Conservation (phyloP, 495 filamentous ascomycete genomes). For the Lophiotrema nucula region DNA sequence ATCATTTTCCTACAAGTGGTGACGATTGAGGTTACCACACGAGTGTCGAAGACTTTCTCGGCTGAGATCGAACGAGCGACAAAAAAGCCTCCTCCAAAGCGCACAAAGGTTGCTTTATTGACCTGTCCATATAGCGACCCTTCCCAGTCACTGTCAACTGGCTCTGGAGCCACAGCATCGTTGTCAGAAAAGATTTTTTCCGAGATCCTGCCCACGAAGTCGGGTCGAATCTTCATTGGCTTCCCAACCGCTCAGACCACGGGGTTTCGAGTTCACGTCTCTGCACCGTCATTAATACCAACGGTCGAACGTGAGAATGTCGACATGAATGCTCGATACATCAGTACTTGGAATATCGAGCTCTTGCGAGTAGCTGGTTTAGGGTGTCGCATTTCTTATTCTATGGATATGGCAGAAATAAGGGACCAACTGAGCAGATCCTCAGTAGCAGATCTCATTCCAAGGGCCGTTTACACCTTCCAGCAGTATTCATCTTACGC, state of each 20-base stretch:
- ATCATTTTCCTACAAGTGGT: slow-evolving; percentile 86
- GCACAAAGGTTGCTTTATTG: slow-evolving; percentile 77
- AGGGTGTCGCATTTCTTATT: slow-evolving; percentile 81
- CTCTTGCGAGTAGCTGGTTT: slow-evolving; percentile 90
- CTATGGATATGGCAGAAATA: slow-evolving; percentile 72
- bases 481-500: slow-evolving; percentile 81
- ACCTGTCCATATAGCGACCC: slow-evolving; percentile 88
- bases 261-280: slow-evolving; percentile 90
- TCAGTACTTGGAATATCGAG: slow-evolving; percentile 94
- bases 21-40: slow-evolving; percentile 75
- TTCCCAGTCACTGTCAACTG: slow-evolving; percentile 47
- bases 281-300: slow-evolving; percentile 94
- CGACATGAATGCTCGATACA: slow-evolving; percentile 90
- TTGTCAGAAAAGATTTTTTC: slow-evolving; percentile 74
- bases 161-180: slow-evolving; percentile 54
- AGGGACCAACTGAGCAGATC: slow-evolving; percentile 59
- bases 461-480: slow-evolving; percentile 74
- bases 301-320: slow-evolving; percentile 98
- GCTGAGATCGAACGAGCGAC: slow-evolving; percentile 92
- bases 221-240: slow-evolving; percentile 91
- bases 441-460: slow-evolving; percentile 60
- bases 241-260: slow-evolving; percentile 98
- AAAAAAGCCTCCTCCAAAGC: slow-evolving; percentile 91
- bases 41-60: slow-evolving; percentile 63
- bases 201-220: slow-evolving; percentile 84